phyloP scores from a whole-genome alignment of 345 rosid genomes.

The Corchorus capsularis region DNA sequence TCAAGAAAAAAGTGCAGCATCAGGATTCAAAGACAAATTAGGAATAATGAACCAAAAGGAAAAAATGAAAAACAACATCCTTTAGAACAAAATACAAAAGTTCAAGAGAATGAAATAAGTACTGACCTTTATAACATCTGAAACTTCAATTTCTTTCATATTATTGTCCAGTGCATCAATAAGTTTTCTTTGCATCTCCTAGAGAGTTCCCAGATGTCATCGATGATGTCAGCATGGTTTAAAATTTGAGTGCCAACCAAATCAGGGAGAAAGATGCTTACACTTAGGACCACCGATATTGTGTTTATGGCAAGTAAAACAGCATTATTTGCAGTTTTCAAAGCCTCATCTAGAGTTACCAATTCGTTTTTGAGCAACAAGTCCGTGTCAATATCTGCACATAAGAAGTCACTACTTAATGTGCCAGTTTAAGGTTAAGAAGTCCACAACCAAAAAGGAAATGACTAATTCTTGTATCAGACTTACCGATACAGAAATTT shows the following conservation, averaged over 20 bases:
- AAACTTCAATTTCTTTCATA: conserved; percentile 53
- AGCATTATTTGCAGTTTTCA: conserved; percentile 83
- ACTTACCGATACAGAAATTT: conserved; percentile 72
- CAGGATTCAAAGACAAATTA: conserved; percentile 12
- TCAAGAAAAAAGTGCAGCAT: conserved; percentile 9
- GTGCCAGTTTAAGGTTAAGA: conserved; percentile 28
- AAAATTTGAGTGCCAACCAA: conserved; percentile 20
- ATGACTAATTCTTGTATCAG: not conserved
- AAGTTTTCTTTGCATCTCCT: conserved; percentile 61
- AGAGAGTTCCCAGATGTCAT: conserved; percentile 30
- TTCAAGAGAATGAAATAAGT: not conserved
- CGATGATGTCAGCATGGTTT: not conserved
- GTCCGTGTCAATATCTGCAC: conserved; percentile 82
- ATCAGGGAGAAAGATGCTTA: conserved; percentile 39
- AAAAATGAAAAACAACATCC: not conserved
- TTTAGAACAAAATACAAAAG: not conserved
- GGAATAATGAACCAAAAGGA: conserved; percentile 3
- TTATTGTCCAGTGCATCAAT: conserved; percentile 43
- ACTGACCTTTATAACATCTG: conserved; percentile 65
- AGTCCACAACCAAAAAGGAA: conserved; percentile 16
- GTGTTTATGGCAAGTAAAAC: conserved; percentile 77
- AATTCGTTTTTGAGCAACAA: conserved; percentile 73
- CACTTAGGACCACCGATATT: conserved; percentile 59
- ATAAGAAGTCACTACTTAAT: conserved; percentile 7
- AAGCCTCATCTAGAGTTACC: conserved; percentile 89